These are phyloP conservation scores for Hypsizygus ulmarius DNA, from an alignment of 1,284 basidiomycete species.

Conservation along the genomic window DNA sequence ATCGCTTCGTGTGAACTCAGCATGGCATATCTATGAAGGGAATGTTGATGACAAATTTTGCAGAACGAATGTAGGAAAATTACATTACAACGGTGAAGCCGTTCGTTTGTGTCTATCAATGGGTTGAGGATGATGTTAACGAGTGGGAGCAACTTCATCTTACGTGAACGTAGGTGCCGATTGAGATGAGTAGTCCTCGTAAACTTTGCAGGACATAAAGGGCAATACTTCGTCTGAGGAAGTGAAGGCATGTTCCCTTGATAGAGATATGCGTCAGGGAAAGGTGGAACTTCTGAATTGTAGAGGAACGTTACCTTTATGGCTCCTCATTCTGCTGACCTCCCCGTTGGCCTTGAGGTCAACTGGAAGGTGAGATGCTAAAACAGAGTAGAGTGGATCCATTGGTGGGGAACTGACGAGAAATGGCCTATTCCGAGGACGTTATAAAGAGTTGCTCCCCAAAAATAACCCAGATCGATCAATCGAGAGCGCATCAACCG, in stretches of 20 bases:
- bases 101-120: conserved; percentile 44
- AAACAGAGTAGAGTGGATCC: conserved; percentile 18
- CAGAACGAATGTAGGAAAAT: conserved; percentile 12
- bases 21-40: conserved; percentile 42
- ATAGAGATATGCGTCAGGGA: conserved; percentile 4
- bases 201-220: conserved; percentile 55
- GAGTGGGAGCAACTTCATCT: conserved; percentile 14
- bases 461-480: conserved; percentile 13
- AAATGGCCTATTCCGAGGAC: conserved; percentile 13
- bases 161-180: conserved; percentile 48
- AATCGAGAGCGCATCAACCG: conserved; percentile 8
- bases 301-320: conserved; percentile 31
- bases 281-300: not conserved
- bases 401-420: conserved; percentile 14
- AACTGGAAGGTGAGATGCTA: conserved; percentile 17
- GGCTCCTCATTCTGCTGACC: conserved; percentile 40
- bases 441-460: conserved; percentile 17
- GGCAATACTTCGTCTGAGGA: conserved; percentile 51
- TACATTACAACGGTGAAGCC: conserved; percentile 51
- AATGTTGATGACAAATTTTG: not conserved
- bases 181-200: conserved; percentile 58
- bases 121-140: not conserved
- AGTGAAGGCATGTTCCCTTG: conserved; percentile 42
- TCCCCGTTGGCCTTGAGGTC: conserved; percentile 42
- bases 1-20: conserved; percentile 59